A percentile compares a stretch with the other conserved stretches of the same genome.
These are phyloP conservation scores for Parastagonospora avenae DNA, from an alignment of 2,329 filamentous ascomycete species.

Conservation along the genomic window DNA sequence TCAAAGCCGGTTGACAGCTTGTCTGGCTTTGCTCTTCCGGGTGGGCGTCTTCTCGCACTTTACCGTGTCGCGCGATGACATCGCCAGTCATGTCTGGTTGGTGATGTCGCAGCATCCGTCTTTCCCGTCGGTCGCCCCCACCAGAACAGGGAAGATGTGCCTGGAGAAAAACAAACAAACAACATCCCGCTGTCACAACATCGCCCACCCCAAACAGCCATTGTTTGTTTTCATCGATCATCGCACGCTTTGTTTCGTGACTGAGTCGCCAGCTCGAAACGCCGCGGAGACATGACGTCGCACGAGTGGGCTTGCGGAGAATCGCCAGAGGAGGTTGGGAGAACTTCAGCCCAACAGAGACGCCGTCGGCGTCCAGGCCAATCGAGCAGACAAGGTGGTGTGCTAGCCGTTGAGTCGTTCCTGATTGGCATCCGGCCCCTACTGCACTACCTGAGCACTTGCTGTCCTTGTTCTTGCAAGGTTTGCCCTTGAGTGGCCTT, in stretches of 20 bases:
- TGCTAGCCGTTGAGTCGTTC: conserved; percentile 25
- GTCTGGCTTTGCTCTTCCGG: conserved; percentile 19
- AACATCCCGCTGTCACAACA: conserved; percentile 22
- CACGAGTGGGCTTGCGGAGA: conserved; percentile 3
- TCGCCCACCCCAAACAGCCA: conserved; percentile 15
- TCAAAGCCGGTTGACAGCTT: conserved; percentile 22
- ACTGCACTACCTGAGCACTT: conserved; percentile 17
- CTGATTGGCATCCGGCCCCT: conserved; percentile 34
- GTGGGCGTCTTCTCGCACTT: conserved; percentile 22
- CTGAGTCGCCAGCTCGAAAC: conserved; percentile 15
- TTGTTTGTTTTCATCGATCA: conserved; percentile 12
- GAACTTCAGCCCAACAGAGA: conserved; percentile 22
- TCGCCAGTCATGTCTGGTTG: conserved; percentile 19
- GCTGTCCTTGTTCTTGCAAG: conserved; percentile 16
- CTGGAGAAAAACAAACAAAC: conserved; percentile 30
- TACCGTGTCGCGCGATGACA: conserved; percentile 28
- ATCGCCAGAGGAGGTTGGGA: conserved; percentile 16
- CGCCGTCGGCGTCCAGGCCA: conserved; percentile 28
- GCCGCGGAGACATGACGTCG: conserved; percentile 15
- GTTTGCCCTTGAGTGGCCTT: conserved; percentile 12
- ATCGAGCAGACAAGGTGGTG: conserved; percentile 30
- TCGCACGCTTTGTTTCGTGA: conserved; percentile 7
- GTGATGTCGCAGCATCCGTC: conserved; percentile 14
- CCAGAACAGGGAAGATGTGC: conserved; percentile 12
- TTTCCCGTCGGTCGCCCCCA: conserved; percentile 15